Conservation (phyloP, 106 monocot species). For the Dendrobium chrysotoxum region DNA sequence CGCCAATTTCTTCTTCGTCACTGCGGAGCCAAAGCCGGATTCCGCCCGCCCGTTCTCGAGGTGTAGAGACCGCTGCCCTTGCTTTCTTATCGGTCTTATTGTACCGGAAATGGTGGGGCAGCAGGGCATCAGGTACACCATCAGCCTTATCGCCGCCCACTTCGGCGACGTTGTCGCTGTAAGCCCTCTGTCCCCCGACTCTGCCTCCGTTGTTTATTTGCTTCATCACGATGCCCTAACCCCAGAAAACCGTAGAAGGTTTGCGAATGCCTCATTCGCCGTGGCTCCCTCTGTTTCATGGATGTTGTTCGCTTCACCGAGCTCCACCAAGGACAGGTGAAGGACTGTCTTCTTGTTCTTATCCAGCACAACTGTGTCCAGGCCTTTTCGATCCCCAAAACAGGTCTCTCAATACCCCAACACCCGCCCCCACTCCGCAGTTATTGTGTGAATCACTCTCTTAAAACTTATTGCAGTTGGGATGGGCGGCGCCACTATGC, state of each 20-base stretch:
- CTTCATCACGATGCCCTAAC: neutral
- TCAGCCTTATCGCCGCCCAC: slow-evolving; percentile 39
- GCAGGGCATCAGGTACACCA: slow-evolving; percentile 45
- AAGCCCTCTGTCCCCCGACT: slow-evolving; percentile 1
- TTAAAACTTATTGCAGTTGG: slow-evolving; percentile 16
- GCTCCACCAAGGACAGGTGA: slow-evolving; percentile 35
- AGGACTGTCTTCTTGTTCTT: slow-evolving; percentile 80
- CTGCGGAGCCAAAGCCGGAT: too few relatives aligned
- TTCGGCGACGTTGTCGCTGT: slow-evolving; percentile 67
- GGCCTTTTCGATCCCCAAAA: slow-evolving; percentile 48
- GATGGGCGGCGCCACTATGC: slow-evolving; percentile 15
- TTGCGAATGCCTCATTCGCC: slow-evolving; percentile 55
- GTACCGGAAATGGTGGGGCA: slow-evolving; percentile 31
- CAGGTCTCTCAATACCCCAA: slow-evolving; percentile 21
- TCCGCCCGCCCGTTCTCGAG: too few relatives aligned
- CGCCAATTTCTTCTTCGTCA: too few relatives aligned
- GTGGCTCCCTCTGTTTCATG: slow-evolving; percentile 52
- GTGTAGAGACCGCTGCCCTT: neutral
- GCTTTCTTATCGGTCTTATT: neutral
- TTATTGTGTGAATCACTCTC: neutral
- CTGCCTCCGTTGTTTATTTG: neutral
- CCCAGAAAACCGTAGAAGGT: slow-evolving; percentile 44
- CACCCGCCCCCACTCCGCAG: neutral
- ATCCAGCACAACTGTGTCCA: slow-evolving; percentile 97
- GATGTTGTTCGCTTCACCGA: slow-evolving; percentile 48